phyloP scores from a whole-genome alignment of 1,284 basidiomycete genomes.

The Ceratobasidium sp. region DNA sequence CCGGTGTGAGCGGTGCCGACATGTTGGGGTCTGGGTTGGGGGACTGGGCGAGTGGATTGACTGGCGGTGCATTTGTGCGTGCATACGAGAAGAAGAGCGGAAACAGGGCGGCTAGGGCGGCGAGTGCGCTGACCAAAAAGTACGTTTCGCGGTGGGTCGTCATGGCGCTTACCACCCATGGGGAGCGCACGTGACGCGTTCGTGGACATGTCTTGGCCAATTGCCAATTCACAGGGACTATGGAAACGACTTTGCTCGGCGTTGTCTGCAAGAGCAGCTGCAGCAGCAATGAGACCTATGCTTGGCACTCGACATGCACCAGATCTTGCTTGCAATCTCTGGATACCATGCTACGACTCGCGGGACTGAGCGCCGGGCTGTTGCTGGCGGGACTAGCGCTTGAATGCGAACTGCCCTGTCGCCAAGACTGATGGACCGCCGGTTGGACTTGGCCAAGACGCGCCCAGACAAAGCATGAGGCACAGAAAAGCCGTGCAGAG shows the following conservation, averaged over 20 bases:
- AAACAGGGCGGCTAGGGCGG: constrained; percentile 68
- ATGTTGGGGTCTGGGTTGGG: constrained; percentile 26
- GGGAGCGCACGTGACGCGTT: neutral
- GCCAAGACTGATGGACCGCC: constrained; percentile 3
- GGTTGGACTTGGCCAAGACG: neutral
- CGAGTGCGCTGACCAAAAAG: constrained; percentile 58
- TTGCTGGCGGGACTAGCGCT: too few species aligned
- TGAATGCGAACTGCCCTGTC: neutral
- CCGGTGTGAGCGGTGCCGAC: neutral
- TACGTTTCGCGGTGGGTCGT: constrained; percentile 11
- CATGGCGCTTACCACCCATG: neutral
- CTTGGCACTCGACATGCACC: too few species aligned
- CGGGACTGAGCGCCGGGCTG: too few species aligned
- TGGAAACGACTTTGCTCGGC: neutral
- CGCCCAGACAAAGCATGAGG: neutral
- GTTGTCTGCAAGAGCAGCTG: neutral
- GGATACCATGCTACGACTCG: too few species aligned
- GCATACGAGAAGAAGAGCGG: constrained; percentile 50
- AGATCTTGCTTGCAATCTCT: too few species aligned
- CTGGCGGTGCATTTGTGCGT: constrained; percentile 10
- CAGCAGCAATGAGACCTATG: neutral
- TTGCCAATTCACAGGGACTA: neutral
- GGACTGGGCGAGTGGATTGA: constrained; percentile 22
- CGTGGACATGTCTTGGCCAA: constrained; percentile 10
- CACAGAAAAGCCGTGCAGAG: neutral